A percentile compares a stretch with the other conserved stretches of the same genome.
These are phyloP conservation scores for Botrytis cinerea DNA, from an alignment of 2,329 filamentous ascomycete species.

Conservation along the genomic window DNA sequence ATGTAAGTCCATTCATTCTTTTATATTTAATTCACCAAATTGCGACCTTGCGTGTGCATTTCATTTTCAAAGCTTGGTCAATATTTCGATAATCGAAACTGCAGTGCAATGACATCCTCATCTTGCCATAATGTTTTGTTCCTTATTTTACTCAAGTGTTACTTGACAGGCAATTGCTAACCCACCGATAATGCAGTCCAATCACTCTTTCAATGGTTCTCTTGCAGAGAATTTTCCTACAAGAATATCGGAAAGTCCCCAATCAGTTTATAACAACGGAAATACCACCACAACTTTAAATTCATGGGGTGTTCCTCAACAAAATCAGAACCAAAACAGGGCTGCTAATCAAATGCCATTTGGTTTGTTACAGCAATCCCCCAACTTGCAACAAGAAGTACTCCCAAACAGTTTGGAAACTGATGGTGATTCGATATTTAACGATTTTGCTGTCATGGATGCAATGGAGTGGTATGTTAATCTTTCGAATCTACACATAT, in stretches of 20 bases:
- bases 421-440: constrained; percentile 53
- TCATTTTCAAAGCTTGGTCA: not conserved
- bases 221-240: not conserved
- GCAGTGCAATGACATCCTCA: not conserved
- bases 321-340: constrained; percentile 8
- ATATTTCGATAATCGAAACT: not conserved
- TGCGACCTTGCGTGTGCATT: not conserved
- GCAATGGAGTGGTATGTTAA: constrained; percentile 49
- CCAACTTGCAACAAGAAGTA: constrained; percentile 31
- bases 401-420: constrained; percentile 35
- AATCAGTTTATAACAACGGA: not conserved
- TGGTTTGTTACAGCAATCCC: constrained; percentile 24
- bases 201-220: constrained; percentile 20
- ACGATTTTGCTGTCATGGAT: constrained; percentile 59
- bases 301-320: constrained; percentile 11
- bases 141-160: not conserved
- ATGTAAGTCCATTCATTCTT: not conserved
- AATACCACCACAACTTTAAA: not conserved
- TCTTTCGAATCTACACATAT: not conserved
- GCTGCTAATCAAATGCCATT: constrained; percentile 7
- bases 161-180: not conserved
- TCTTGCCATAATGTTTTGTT: not conserved
- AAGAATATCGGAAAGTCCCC: constrained; percentile 16
- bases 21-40: not conserved
- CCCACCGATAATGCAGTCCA: not conserved